These are phyloP conservation scores for Sporothrix curviconia DNA, from an alignment of 2,329 filamentous ascomycete genomes.

Conservation along the genomic window DNA sequence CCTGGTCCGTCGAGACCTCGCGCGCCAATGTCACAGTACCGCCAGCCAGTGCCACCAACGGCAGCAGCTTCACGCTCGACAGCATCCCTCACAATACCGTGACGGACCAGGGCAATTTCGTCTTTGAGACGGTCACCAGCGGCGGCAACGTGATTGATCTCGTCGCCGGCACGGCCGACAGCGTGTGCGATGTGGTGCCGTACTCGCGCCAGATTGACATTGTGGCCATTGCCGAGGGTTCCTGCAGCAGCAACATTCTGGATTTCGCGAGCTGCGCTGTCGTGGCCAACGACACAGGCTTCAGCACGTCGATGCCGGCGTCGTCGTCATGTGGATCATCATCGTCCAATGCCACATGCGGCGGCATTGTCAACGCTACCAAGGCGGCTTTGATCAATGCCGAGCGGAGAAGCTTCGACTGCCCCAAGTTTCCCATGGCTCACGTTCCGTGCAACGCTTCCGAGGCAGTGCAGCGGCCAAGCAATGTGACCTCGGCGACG, in stretches of 20 bases:
- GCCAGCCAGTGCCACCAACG: neutral
- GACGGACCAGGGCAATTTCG: neutral
- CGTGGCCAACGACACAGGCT: neutral
- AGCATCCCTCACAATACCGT: slow-evolving; percentile 1
- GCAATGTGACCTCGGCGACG: no score
- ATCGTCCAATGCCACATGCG: neutral
- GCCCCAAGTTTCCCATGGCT: neutral
- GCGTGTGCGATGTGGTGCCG: neutral
- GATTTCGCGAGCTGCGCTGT: neutral
- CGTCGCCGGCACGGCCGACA: neutral
- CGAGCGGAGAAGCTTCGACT: neutral
- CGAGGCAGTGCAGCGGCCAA: no score
- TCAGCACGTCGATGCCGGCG: neutral
- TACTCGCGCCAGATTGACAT: neutral
- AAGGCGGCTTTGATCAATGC: neutral
- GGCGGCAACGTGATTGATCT: neutral
- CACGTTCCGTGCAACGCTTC: no score
- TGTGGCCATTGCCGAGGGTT: neutral
- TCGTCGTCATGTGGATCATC: neutral
- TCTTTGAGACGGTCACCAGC: neutral
- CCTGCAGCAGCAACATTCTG: neutral
- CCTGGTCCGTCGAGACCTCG: neutral
- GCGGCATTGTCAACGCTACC: neutral
- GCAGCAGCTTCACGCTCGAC: neutral
- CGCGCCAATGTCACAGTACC: no score